These are phyloP conservation scores for Talaromyces islandicus DNA, from an alignment of 2,329 filamentous ascomycete species.

Conservation along the genomic window DNA sequence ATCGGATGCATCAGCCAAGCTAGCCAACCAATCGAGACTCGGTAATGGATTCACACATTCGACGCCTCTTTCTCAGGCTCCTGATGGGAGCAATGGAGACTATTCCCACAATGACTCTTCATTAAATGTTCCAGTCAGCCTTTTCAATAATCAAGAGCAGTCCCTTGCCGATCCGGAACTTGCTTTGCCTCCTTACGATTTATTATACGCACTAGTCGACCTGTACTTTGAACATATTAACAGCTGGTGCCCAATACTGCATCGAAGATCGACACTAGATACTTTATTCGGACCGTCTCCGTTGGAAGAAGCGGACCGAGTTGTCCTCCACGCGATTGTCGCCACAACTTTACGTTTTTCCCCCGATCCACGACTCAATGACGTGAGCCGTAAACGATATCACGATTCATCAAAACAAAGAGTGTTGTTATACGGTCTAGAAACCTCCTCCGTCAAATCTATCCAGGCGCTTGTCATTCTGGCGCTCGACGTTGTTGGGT, in stretches of 20 bases:
- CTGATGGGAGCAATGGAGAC: conserved; percentile 21
- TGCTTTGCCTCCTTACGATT: conserved; percentile 67
- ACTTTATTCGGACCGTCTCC: conserved; percentile 71
- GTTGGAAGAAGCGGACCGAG: conserved; percentile 73
- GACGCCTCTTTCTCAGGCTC: conserved; percentile 18
- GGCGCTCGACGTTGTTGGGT: conserved; percentile 76
- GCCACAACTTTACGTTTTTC: conserved; percentile 83
- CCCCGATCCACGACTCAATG: conserved; percentile 66
- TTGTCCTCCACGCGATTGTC: conserved; percentile 81
- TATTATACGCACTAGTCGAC: conserved; percentile 66
- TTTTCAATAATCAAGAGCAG: conserved; percentile 46
- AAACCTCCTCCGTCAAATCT: conserved; percentile 83
- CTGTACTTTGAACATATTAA: conserved; percentile 76
- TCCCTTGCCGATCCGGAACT: conserved; percentile 49
- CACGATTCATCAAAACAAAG: conserved; percentile 78
- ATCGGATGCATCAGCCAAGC: conserved; percentile 27
- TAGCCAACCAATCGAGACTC: conserved; percentile 18
- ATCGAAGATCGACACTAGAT: conserved; percentile 74
- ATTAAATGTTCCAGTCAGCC: conserved; percentile 55
- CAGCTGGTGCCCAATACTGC: conserved; percentile 84
- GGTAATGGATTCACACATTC: conserved; percentile 18
- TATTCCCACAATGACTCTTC: conserved; percentile 45
- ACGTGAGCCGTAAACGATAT: conserved; percentile 67
- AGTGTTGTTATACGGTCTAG: conserved; percentile 79
- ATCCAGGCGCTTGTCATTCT: conserved; percentile 83